Base-by-base conservation (phyloP, 768 basidiomycete genomes). In the Lentinus brumalis region DNA sequence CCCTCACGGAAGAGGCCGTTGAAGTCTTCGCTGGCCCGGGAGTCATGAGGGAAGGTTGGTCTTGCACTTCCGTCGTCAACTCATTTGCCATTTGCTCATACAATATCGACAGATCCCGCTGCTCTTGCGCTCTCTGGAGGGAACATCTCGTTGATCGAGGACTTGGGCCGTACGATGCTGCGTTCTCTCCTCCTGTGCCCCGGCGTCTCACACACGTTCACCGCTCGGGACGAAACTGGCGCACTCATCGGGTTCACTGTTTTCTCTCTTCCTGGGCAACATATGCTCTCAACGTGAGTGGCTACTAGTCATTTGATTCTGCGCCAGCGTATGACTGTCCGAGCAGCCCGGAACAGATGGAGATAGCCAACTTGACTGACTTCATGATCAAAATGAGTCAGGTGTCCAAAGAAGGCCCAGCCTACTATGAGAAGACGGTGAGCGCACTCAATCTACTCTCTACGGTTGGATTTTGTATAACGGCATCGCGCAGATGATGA, bases 141-240 rank as follows among this genome's bases (percentile, higher is more conserved):
- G 6, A 32, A 59, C 31, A 4, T 52, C 9, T n/a, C 14, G 10
- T 40, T 52, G 4, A 35, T 59, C 30, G 18, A 31, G 16, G 26
- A 12, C 4, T 29, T 59, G 40, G 57, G 18, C 4, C 47, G 38
- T 12, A 26, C 49, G 1, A 44, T 52, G 40, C 57, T 62, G 14
- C 57, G 29, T 14, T 42, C 61, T 4, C n/a, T 53, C 50, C 31
- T 42, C n/a, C 46, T 57, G 10, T 7, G 38, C 21, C 50, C 51
- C 11, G 61, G 61, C 45, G 61, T 57, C n/a, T 55, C 55, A 7
- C 55, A 62, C n/a, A 57, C 47, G 50, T 62, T 57, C 50, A 53
- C 56, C 50, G 61, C 61, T 5, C 16, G 30, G 9, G 61, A 62
- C 42, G 56, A 57, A 31, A 57, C 41, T 5, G 61, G 56, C 42